Percentiles rank a stretch among this genome's conserved stretches.
phyloP scores from a whole-genome alignment of 2,329 filamentous ascomycete species.

The Esteya vermicola region DNA sequence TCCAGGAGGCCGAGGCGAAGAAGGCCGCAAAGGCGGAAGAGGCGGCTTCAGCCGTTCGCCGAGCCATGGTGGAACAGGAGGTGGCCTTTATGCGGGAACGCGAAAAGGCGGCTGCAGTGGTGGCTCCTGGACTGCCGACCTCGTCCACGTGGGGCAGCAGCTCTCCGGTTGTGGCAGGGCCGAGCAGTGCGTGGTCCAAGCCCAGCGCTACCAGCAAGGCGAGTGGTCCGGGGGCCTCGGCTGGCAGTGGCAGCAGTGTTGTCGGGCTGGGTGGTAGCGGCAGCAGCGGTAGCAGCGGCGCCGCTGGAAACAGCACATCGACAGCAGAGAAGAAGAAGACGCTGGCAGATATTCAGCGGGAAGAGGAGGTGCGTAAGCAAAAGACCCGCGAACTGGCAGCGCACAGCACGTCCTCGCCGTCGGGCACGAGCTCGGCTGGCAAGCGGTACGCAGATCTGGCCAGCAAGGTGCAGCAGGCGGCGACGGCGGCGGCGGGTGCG shows the following conservation, averaged over 20 bases:
- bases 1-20: constrained; percentile 87
- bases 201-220: constrained; percentile 34
- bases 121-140: constrained; percentile 69
- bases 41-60: constrained; percentile 60
- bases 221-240: constrained; percentile 11
- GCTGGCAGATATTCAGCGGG: constrained; percentile 87
- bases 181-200: constrained; percentile 53
- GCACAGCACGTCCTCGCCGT: constrained; percentile 22
- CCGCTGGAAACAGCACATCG: constrained; percentile 16
- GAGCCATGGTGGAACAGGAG: constrained; percentile 69
- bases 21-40: constrained; percentile 86
- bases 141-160: constrained; percentile 79
- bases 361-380: constrained; percentile 83
- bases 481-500: constrained; percentile 12
- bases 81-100: constrained; percentile 42
- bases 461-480: constrained; percentile 43
- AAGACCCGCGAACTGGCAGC: constrained; percentile 40
- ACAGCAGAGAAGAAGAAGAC: constrained; percentile 58
- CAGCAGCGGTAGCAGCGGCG: too few species aligned
- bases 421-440: constrained; percentile 26
- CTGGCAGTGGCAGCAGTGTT: neutral
- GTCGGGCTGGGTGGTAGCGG: too few species aligned
- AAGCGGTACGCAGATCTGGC: constrained; percentile 95
- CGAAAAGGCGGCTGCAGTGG: constrained; percentile 40
- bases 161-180: constrained; percentile 51